Evolutionary conservation across 139 green algal species (phyloP).

Genomic region (Chlorella sp.): DNA sequence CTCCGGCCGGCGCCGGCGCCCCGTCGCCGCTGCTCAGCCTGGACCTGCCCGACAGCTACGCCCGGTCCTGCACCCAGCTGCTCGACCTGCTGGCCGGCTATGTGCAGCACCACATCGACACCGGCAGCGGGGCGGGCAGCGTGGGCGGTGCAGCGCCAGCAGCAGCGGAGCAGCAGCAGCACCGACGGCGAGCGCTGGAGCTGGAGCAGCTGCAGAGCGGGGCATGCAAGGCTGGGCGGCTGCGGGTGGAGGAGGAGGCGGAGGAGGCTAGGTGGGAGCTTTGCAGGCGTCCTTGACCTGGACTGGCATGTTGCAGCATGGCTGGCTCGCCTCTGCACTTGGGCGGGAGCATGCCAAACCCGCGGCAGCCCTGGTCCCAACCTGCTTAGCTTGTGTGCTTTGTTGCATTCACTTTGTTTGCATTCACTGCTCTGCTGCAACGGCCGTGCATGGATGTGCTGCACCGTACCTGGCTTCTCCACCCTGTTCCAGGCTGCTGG

Average conservation of each 20-base stretch:
- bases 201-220: conserved; percentile 20
- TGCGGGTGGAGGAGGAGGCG: conserved; percentile 11
- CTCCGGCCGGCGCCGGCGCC: background rate
- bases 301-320: no score
- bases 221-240: background rate
- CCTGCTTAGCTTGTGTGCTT: no score
- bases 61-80: background rate
- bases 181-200: conserved; percentile 4
- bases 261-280: conserved; percentile 7
- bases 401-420: no score
- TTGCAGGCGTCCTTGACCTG: no score
- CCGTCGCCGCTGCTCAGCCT: background rate
- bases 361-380: no score
- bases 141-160: background rate
- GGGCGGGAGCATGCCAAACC: no score
- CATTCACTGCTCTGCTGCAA: no score
- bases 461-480: no score
- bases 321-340: no score
- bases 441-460: no score
- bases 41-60: conserved; percentile 19
- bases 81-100: conserved; percentile 23
- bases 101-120: conserved; percentile 11
- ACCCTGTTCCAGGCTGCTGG: conserved; percentile 2
- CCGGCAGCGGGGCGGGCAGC: background rate
- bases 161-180: background rate